Percentiles rank a stretch among this genome's conserved stretches.
phyloP scores from a whole-genome alignment of 2,329 filamentous ascomycete genomes.

The Aspergillus amoenus region DNA sequence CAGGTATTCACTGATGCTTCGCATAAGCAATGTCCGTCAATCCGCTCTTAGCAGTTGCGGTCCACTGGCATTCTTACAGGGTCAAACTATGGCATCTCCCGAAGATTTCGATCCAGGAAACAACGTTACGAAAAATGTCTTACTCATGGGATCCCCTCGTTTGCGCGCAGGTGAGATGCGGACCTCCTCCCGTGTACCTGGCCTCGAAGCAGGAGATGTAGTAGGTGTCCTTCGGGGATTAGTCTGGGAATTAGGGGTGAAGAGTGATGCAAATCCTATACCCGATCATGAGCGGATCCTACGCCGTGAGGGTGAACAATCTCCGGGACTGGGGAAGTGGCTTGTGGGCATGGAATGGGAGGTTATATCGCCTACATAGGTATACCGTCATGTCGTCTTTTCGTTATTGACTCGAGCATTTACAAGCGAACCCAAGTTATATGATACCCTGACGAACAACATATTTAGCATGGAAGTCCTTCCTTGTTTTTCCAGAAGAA shows the following conservation, averaged over 20 bases:
- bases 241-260: conserved; percentile 36
- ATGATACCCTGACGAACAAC: neutral
- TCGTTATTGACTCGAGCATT: neutral
- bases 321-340: conserved; percentile 26
- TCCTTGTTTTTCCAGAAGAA: neutral
- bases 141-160: conserved; percentile 31
- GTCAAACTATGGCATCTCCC: neutral
- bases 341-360: conserved; percentile 43
- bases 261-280: neutral
- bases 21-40: conserved; percentile 18
- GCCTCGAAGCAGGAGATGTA: conserved; percentile 20
- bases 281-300: neutral
- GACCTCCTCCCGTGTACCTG: neutral
- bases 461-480: neutral
- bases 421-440: neutral
- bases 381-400: neutral
- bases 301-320: neutral
- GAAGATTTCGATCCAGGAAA: neutral
- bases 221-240: conserved; percentile 34
- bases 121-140: conserved; percentile 18
- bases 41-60: conserved; percentile 25
- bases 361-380: conserved; percentile 19
- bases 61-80: conserved; percentile 25
- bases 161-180: conserved; percentile 6
- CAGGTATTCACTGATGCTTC: conserved; percentile 21